Base-by-base conservation (phyloP, 768 basidiomycete genomes). In the Flagelloscypha sp. region DNA sequence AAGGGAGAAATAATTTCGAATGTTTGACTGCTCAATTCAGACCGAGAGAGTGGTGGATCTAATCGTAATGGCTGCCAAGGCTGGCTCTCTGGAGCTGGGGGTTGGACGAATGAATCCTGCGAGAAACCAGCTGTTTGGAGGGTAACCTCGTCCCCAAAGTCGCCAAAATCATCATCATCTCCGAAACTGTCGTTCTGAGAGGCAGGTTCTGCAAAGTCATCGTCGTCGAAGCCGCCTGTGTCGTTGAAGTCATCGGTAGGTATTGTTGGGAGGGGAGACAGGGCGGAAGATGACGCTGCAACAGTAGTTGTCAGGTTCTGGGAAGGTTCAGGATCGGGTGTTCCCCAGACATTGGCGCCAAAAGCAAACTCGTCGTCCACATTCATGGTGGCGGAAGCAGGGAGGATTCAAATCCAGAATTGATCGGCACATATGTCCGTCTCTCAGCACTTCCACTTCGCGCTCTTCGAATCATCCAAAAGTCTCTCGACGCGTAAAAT, bases 111-210 rank as follows among this genome's bases (percentile, higher is more conserved):
- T n/a, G n/a, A n/a, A n/a, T n/a, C n/a, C n/a, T n/a, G n/a, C n/a
- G n/a, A n/a, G n/a, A n/a, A n/a, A n/a, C n/a, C n/a, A n/a, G n/a
- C n/a, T n/a, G n/a, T n/a, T n/a, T n/a, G n/a, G n/a, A n/a, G n/a
- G n/a, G n/a, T n/a, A n/a, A n/a, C n/a, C n/a, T n/a, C n/a, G 50
- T 90, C 89, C 12, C 81, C 86, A 57, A 89, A 89, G 46, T 89
- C 86, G 33, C 78, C 84, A 57, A 87, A 87, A 40, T 87, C 84
- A 46, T 87, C 88, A 30, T 84, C 80, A 10, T 63, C 70, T 2
- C 46, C 19, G 65, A 61, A 3, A 58, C 58, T 22, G 72, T 72
- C 43, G n/a, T n/a, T n/a, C n/a, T n/a, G n/a, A n/a, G n/a, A n/a
- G n/a, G 51, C 50, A 30, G 65, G 50, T 5, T 55, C 62, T 27